These are phyloP conservation scores for Paecilomyces fulvus DNA, from an alignment of 2,329 filamentous ascomycete genomes.

Conservation along the genomic window DNA sequence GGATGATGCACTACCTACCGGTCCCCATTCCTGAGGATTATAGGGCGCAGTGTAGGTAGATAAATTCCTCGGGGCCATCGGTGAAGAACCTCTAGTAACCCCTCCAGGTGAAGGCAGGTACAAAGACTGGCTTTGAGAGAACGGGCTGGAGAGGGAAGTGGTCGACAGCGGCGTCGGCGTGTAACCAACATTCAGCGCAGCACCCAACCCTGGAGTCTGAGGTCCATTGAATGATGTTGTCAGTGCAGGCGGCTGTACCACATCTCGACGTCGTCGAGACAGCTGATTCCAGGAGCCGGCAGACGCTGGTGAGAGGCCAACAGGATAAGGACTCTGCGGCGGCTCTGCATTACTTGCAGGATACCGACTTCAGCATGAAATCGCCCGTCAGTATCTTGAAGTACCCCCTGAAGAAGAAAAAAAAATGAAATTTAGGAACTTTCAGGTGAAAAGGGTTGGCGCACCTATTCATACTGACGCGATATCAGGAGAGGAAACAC, in stretches of 20 bases:
- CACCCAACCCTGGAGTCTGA: conserved; percentile 27
- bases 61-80: conserved; percentile 35
- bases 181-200: conserved; percentile 18
- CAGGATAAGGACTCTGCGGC: conserved; percentile 19
- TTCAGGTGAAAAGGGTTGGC: conserved; percentile 8
- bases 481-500: conserved; percentile 17
- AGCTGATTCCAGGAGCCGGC: conserved; percentile 21
- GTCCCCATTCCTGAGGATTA: conserved; percentile 43
- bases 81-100: conserved; percentile 28
- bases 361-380: conserved; percentile 20
- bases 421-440: not conserved
- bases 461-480: conserved; percentile 32
- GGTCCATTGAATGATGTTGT: conserved; percentile 31
- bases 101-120: conserved; percentile 29
- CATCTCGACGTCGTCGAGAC: conserved; percentile 35
- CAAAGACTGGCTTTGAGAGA: conserved; percentile 31
- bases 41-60: conserved; percentile 36
- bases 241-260: conserved; percentile 33
- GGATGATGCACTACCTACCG: conserved; percentile 22
- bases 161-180: conserved; percentile 33
- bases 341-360: conserved; percentile 23
- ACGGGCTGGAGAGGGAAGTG: conserved; percentile 37
- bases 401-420: conserved; percentile 2
- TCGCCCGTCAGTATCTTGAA: conserved; percentile 14
- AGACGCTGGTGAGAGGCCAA: conserved; percentile 24